Conservation (phyloP, 2,329 filamentous ascomycete genomes). For the Trichoderma atroviride region DNA sequence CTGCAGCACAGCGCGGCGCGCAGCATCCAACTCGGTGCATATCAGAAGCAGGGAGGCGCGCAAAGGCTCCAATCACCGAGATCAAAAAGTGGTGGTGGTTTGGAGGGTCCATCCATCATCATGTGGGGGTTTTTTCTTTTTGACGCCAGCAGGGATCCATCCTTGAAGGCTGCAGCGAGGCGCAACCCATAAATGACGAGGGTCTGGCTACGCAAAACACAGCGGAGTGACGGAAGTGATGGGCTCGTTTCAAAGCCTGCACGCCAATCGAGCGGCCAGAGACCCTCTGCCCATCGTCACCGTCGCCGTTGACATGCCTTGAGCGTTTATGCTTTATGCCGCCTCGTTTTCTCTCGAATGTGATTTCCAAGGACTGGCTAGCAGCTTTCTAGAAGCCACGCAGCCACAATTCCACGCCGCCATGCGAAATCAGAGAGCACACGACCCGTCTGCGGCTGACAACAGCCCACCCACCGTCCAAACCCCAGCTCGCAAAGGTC, state of each 20-base stretch:
- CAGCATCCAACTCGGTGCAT: not conserved
- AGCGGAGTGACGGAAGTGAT: conserved; percentile 24
- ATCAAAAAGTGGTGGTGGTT: conserved; percentile 17
- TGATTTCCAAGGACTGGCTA: not conserved
- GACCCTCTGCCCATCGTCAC: not conserved
- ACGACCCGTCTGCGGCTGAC: conserved; percentile 22
- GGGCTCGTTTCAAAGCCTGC: conserved; percentile 25
- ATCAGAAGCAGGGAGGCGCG: conserved; percentile 2
- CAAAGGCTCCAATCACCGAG: conserved; percentile 16
- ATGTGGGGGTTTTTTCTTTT: conserved; percentile 25
- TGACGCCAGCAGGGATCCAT: conserved; percentile 18
- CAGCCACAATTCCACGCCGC: not conserved
- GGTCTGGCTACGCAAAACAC: conserved; percentile 25
- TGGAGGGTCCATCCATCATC: conserved; percentile 27
- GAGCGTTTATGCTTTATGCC: not conserved
- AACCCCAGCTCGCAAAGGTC: conserved; percentile 15
- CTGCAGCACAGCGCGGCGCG: not conserved
- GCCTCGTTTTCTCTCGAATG: not conserved
- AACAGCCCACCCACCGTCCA: not conserved
- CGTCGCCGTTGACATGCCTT: not conserved
- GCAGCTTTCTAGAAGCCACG: not conserved
- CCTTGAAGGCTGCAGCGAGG: conserved; percentile 22
- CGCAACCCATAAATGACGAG: conserved; percentile 26
- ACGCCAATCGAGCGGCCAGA: conserved; percentile 12
- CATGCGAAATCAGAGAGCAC: conserved; percentile 2